These are phyloP conservation scores for Galerina marginata DNA, from an alignment of 768 basidiomycete species.

Conservation along the genomic window DNA sequence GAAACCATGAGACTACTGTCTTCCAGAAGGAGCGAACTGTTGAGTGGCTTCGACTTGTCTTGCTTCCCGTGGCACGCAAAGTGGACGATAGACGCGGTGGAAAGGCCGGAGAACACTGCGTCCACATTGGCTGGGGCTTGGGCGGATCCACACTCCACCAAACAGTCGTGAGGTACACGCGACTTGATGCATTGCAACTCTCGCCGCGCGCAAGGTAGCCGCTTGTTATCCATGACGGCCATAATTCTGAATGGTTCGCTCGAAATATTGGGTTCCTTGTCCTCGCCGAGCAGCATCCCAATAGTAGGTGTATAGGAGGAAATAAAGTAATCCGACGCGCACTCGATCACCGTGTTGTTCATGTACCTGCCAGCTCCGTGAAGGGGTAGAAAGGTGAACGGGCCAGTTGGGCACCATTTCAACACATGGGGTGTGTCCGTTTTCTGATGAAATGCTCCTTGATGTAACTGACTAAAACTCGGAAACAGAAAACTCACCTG, in stretches of 20 bases:
- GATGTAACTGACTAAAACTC: not conserved
- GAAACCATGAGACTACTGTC: slow-evolving; percentile 21
- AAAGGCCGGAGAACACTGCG: not conserved
- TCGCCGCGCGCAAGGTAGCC: slow-evolving; percentile 2
- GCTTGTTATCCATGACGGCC: slow-evolving; percentile 15
- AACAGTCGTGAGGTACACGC: slow-evolving; percentile 15
- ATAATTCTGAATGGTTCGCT: slow-evolving; percentile 26
- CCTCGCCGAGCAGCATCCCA: slow-evolving; percentile 7
- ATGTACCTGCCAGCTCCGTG: slow-evolving; percentile 44
- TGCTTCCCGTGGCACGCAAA: slow-evolving; percentile 38
- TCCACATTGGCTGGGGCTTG: slow-evolving; percentile 13
- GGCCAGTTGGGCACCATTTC: slow-evolving; percentile 33
- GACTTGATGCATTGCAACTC: slow-evolving; percentile 17
- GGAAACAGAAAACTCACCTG: not conserved
- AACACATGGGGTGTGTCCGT: not conserved
- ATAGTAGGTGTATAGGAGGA: slow-evolving; percentile 29
- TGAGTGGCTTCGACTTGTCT: slow-evolving; percentile 27
- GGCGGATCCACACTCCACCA: slow-evolving; percentile 16
- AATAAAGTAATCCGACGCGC: slow-evolving; percentile 24
- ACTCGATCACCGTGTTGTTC: slow-evolving; percentile 7
- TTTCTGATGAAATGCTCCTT: not conserved
- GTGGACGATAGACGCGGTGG: slow-evolving; percentile 27
- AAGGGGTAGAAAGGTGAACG: slow-evolving; percentile 41
- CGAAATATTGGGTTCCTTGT: slow-evolving; percentile 2
- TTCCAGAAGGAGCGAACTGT: slow-evolving; percentile 27